Base-by-base conservation (phyloP, 495 filamentous ascomycete species). In the Jackrogersella minutella region DNA sequence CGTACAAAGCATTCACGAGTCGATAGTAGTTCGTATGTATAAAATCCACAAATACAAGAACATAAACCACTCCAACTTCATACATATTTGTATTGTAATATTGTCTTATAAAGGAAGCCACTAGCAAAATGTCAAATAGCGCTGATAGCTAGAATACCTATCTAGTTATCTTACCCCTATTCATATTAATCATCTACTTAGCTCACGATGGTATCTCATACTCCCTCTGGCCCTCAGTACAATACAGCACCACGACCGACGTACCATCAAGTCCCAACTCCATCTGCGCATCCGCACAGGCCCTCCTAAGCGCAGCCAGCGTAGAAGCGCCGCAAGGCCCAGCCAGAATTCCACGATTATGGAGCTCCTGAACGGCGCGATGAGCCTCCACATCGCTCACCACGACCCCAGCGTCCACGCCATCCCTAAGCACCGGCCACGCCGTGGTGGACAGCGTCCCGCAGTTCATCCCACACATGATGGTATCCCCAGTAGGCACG, bases 381-480 rank as follows among this genome's bases (percentile, higher is more conserved):
- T 88, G 85, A 24, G 78, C 77, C 54, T 89, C 86, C 34, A 73
- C 49, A 46, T 87, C 87, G 0, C 81, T 82, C 0, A 90, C 79
- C 0, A 78, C 79, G 3, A 90, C 73, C 44, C 79, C 81, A 2
- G 80, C 85, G 74, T 88, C 86, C 5, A 88, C 79, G 17, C 84
- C 80, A 1, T 78, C 70, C 13, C 77, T 69, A 11, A 91, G 69
- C 3, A 84, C 69, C 1, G 84, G 79, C 88, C 88, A 90, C 10
- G 87, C 86, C 16, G 80, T 84, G 9, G 73, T 75, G 0, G 87
- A 89, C 8, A 89, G 79, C 0, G 85, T 90, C 0, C 87, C 88
- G 66, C 88, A 90, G 60, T 87, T 84, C 81, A 90, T 84, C 5
- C 88, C 88, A 59, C 81, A 79, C 88, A 90, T 90, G 44, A 88